These are phyloP conservation scores for Trichoderma harzianum DNA, from an alignment of 2,329 filamentous ascomycete species.

Conservation along the genomic window DNA sequence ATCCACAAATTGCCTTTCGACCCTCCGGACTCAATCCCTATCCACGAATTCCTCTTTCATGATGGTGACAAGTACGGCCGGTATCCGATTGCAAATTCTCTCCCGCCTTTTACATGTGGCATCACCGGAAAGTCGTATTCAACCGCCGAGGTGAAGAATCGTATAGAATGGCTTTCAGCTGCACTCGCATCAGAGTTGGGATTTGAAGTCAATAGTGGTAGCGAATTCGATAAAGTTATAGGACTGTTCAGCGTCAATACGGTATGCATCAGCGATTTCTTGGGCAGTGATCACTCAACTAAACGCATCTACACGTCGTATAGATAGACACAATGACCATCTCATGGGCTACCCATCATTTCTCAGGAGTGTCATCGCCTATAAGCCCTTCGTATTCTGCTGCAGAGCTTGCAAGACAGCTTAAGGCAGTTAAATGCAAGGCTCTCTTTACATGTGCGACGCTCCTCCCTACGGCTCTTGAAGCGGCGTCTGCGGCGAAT, in stretches of 20 bases:
- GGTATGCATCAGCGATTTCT: conserved; percentile 23
- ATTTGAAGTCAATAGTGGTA: conserved; percentile 65
- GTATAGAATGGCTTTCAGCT: conserved; percentile 59
- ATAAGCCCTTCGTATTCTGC: conserved; percentile 69
- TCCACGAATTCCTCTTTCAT: conserved; percentile 68
- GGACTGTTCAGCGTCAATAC: conserved; percentile 72
- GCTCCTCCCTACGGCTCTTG: conserved; percentile 58
- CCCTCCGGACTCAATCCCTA: conserved; percentile 60
- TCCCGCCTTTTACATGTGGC: conserved; percentile 69
- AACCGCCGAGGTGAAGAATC: conserved; percentile 57
- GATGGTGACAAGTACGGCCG: conserved; percentile 59
- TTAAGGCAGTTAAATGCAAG: conserved; percentile 61
- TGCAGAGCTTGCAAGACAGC: conserved; percentile 63
- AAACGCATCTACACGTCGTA: conserved; percentile 30
- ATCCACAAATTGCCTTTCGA: conserved; percentile 18
- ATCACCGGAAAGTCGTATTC: conserved; percentile 63
- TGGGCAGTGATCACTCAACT: not conserved
- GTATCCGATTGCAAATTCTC: conserved; percentile 54
- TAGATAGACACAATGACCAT: conserved; percentile 57
- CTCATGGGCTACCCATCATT: conserved; percentile 57
- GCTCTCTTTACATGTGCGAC: conserved; percentile 67
- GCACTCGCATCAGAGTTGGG: conserved; percentile 61
- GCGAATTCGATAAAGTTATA: conserved; percentile 74
- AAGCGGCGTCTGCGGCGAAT: conserved; percentile 57
- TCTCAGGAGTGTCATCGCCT: conserved; percentile 64